These are phyloP conservation scores for Euclidium syriacum DNA, from an alignment of 345 rosid genomes.

Conservation along the genomic window DNA sequence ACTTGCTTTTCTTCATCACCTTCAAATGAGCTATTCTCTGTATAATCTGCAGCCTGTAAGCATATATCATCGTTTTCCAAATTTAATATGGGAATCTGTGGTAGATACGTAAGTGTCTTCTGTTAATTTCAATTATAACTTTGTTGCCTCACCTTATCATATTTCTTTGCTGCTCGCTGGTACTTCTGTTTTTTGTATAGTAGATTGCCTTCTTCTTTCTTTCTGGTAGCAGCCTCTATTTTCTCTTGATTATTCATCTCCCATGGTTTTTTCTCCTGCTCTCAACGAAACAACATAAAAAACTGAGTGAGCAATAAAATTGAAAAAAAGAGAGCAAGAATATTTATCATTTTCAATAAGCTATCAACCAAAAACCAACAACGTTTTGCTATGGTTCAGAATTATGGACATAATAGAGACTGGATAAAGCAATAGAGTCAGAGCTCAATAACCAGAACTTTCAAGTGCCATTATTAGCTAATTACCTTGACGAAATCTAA, in stretches of 20 bases:
- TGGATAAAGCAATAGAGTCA: no score
- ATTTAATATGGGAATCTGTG: no score
- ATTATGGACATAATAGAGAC: no score
- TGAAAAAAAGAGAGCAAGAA: no score
- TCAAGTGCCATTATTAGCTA: no score
- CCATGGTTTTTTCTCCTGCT: constrained; percentile 43
- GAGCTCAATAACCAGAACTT: no score
- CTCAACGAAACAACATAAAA: neutral
- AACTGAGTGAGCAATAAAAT: neutral
- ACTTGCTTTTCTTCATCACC: constrained; percentile 42
- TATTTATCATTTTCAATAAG: no score
- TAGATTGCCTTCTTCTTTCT: constrained; percentile 57
- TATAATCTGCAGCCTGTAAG: constrained; percentile 43
- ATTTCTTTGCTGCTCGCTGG: constrained; percentile 44
- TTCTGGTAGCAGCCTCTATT: constrained; percentile 42
- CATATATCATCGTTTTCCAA: neutral
- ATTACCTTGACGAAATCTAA: constrained; percentile 48
- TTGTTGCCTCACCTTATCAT: no score
- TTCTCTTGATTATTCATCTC: constrained; percentile 47
- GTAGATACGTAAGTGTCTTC: no score
- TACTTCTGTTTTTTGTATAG: constrained; percentile 50
- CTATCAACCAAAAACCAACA: no score
- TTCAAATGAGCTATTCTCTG: constrained; percentile 43
- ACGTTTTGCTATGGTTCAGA: no score
- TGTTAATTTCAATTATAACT: no score